Base-by-base conservation (phyloP, 2,329 filamentous ascomycete species). In the Colletotrichum godetiae region DNA sequence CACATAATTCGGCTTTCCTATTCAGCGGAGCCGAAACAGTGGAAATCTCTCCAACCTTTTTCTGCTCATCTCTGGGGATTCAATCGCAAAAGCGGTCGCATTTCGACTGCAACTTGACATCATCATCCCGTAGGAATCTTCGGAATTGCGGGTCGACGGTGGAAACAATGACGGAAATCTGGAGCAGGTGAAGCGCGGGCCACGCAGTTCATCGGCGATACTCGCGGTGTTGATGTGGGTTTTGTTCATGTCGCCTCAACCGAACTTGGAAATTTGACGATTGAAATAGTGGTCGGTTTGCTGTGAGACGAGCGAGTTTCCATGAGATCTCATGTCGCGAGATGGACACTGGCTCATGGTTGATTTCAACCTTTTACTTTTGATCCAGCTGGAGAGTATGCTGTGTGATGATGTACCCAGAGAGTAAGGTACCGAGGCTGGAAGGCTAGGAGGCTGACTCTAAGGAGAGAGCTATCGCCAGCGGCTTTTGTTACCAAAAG, bases 111-210 rank as follows among this genome's bases (percentile, higher is more conserved):
- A 29, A 37, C 35, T 56, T 73, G 67, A 73, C 67, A 73, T 73
- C 71, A 73, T 73, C 19, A 49, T 4, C 15, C 4, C 1, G 31
- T 29, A 49, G 46, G 5, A 46, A 29, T 8, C n/a, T 8, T 27
- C 42, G 49, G 49, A 57, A 37, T 61, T 66, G 67, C 67, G 71
- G 71, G 67, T 66, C 71, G n/a, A 3, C 11, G 46, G 70, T 70
- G 70, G 46, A 52, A 73, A 73, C 67, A 52, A 66, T 73, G 71
- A 73, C 67, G 71, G 71, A 66, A 57, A 57, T 60, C 67, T 73
- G 67, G 71, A 61, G 46, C 66, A 13, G 19, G 42, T 52, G 55
- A 55, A 52, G 60, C 24, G 55, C 49, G 70, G 46, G 67, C 67
- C 46, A 52, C 55, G 53, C 49, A 56, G 42, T 56, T 4, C 52